phyloP scores from a whole-genome alignment of 108 stramenopile species.

The Fragilariopsis cylindrus region DNA sequence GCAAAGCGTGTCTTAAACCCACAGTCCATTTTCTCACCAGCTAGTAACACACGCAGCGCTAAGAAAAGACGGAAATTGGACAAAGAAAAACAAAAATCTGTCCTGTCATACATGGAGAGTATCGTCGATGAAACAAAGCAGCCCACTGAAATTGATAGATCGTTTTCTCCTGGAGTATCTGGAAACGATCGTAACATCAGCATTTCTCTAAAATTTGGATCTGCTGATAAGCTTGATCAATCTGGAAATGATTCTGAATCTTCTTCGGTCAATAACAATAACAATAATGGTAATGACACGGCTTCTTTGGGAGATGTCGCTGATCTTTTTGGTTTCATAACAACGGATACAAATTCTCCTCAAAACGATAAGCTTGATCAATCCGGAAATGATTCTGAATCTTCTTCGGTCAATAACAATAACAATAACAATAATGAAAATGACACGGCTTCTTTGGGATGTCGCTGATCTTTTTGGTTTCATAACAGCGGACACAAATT shows the following conservation, averaged over 20 bases:
- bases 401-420: neutral
- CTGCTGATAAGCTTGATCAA: too few species aligned
- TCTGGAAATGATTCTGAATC: neutral
- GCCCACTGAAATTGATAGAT: neutral
- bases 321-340: constrained; percentile 17
- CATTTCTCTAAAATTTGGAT: too few species aligned
- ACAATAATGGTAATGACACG: constrained; percentile 8
- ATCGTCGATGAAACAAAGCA: neutral
- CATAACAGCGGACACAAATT: neutral
- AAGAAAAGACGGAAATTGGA: constrained; percentile 6
- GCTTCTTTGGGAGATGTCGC: constrained; percentile 30
- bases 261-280: neutral
- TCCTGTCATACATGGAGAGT: neutral
- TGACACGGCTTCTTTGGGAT: constrained; percentile 29
- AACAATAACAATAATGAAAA: neutral
- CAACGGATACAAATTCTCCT: neutral
- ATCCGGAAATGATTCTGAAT: neutral
- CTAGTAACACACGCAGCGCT: constrained; percentile 54
- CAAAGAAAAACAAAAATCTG: constrained; percentile 1
- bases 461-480: constrained; percentile 25
- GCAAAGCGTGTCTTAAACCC: constrained; percentile 44
- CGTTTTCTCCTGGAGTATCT: neutral
- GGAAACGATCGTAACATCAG: neutral
- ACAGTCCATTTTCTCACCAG: constrained; percentile 56
- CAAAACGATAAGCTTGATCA: too few species aligned